Base-by-base conservation (phyloP, 495 filamentous ascomycete genomes). In the Cladorrhinum samala region DNA sequence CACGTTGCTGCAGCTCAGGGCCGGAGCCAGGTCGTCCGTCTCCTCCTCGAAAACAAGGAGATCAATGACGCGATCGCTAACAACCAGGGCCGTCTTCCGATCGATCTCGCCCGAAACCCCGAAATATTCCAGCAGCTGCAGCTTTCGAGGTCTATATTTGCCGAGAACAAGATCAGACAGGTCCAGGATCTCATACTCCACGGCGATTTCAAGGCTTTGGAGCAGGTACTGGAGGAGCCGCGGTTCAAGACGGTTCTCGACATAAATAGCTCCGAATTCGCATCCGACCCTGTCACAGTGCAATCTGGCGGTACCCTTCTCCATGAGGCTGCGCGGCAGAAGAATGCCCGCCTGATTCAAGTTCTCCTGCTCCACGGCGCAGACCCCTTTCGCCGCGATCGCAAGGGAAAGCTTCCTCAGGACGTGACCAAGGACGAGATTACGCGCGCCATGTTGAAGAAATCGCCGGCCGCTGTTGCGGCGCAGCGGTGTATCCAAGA, bases 51-150 rank as follows among this genome's bases (percentile, higher is more conserved):
- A 21, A 82, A 86, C 50, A 77, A 84, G 40, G 83, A 80, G 18
- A 85, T 96, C 65, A 94, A 97, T 54, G 93, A 97, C 65, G 86
- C 89, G 2, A 76, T 96, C 33, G 75, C 86, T n/a, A 98, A 97
- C 71, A 87, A 89, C 61, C 83, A 87, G 49, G 89, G 91, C 45
- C 88, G 89, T 49, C 83, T 90, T 0, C 83, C 93, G 3, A 80
- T 98, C 39, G 93, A 97, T 64, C 76, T 96, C 25, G 89, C 93
- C 2, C 82, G 89, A 11, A 96, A 80, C 11, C 91, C 93, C 5
- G 91, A 95, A 13, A 95, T 97, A 50, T 96, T 92, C 71, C 91
- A 98, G 66, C 87, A 91, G 61, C 78, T 98, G 49, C 94, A 98
- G 66, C 83, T 98, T 9, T 83, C 92, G 7, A 80, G 91, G 25